phyloP scores from a whole-genome alignment of 1,284 basidiomycete genomes.

The Ceratobasidium sp. region DNA sequence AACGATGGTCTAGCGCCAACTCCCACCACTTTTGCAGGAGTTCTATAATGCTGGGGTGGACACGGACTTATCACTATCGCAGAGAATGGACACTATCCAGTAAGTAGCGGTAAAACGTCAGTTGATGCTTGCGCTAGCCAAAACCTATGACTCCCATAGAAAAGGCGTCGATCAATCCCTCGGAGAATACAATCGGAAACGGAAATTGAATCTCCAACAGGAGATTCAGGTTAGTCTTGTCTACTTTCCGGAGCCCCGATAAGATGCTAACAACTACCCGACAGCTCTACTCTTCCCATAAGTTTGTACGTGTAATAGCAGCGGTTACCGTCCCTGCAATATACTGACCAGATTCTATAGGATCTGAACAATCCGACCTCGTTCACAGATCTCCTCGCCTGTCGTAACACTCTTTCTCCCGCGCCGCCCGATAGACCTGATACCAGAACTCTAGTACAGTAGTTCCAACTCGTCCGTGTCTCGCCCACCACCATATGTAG shows the following conservation, averaged over 20 bases:
- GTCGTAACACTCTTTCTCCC: too few relatives aligned
- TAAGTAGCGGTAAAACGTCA: not conserved
- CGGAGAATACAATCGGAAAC: not conserved
- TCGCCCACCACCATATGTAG: too few relatives aligned
- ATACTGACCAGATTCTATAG: not conserved
- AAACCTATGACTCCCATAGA: not conserved
- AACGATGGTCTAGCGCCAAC: not conserved
- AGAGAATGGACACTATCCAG: not conserved
- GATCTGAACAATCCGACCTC: not conserved
- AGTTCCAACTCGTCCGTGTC: too few relatives aligned
- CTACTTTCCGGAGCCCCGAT: not conserved
- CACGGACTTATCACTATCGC: not conserved
- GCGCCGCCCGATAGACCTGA: too few relatives aligned
- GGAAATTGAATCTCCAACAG: not conserved
- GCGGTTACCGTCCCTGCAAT: not conserved
- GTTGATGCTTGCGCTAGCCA: not conserved
- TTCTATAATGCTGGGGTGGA: not conserved
- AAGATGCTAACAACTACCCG: not conserved
- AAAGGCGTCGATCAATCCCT: not conserved
- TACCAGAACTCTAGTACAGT: too few relatives aligned
- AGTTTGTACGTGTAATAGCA: not conserved
- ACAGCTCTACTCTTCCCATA: not conserved
- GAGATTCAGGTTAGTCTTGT: constrained; percentile 2
- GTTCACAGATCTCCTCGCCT: not conserved
- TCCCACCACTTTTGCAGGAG: not conserved